Percentiles rank a stretch among this genome's conserved stretches.
phyloP scores from a whole-genome alignment of 495 filamentous ascomycete genomes.

The Xylona heveae region DNA sequence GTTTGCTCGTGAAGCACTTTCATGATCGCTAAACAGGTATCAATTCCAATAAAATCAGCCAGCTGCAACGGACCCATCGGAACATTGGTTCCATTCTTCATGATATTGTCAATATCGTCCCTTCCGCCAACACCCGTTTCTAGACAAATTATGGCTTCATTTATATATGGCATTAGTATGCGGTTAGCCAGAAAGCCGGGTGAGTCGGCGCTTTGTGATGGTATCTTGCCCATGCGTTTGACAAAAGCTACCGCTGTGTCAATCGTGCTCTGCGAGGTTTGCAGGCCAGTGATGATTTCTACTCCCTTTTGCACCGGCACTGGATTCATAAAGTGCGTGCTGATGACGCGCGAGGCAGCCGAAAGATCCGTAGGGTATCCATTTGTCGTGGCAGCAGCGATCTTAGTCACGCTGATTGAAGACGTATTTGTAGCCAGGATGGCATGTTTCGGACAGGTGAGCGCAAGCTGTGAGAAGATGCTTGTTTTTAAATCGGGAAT shows the following conservation, averaged over 20 bases:
- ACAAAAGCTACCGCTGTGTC: constrained; percentile 74
- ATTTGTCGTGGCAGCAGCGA: constrained; percentile 62
- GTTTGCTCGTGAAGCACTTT: constrained; percentile 82
- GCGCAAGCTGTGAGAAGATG: constrained; percentile 70
- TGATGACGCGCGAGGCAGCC: constrained; percentile 70
- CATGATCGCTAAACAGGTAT: constrained; percentile 96
- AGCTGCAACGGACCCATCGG: constrained; percentile 91
- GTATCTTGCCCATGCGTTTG: constrained; percentile 78
- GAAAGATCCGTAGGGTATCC: constrained; percentile 55
- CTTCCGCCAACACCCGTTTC: constrained; percentile 77
- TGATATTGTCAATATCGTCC: constrained; percentile 87
- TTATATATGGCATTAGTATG: constrained; percentile 98
- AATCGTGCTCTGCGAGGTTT: constrained; percentile 66
- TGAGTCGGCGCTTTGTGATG: constrained; percentile 66
- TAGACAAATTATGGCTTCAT: constrained; percentile 91
- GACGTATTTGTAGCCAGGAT: constrained; percentile 96
- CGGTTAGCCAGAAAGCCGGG: constrained; percentile 93
- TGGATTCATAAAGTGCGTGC: constrained; percentile 99
- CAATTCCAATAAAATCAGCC: constrained; percentile 93
- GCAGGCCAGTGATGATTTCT: constrained; percentile 85
- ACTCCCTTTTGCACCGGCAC: constrained; percentile 95
- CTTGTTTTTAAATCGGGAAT: constrained; percentile 67
- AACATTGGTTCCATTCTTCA: constrained; percentile 98
- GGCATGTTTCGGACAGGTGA: constrained; percentile 66
- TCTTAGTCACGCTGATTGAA: constrained; percentile 90